Base-by-base conservation (phyloP, 192 early-diverging fungal species). In the Rhizophlyctis rosea region DNA sequence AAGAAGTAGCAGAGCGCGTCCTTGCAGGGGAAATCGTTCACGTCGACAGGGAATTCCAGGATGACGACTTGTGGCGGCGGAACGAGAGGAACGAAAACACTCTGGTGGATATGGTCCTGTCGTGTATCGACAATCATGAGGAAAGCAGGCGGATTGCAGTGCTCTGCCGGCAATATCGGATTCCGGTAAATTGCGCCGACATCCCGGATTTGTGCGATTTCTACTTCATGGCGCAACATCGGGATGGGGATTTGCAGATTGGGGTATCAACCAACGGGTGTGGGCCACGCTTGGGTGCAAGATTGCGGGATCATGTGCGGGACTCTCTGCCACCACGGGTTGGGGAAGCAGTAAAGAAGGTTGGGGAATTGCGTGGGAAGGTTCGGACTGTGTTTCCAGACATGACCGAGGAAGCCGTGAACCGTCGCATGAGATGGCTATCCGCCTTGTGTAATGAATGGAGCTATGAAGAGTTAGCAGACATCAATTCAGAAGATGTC, bases 121-220 rank as follows among this genome's bases (percentile, higher is more conserved):
- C 67, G n/a, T 16, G 47, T 21, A 21, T 48, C 13, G 61, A 88
- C 64, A 87, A 91, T 69, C 85, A 80, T 58, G 78, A 79, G 3
- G 88, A 87, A 66, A 62, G 61, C 5, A 27, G 62, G 7, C 57
- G 51, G n/a, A 92, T 94, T 51, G 88, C 85, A 34, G 36, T 70
- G 21, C 63, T 86, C 14, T 88, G 87, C 68, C 73, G 81, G 34
- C 49, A 57, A 35, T 78, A 70, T 31, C 77, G 88, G n/a, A 92
- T 93, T 30, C 93, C 92, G 2, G 91, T 95, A 27, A 95, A 97
- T 65, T 91, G 90, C 23, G 93, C 94, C 0, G 94, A 95, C 64
- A 88, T 95, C 30, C 93, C 93, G 23, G 86, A 87, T 9, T 67
- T 90, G 60, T 97, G 93, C 67, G 91, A 94, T 62, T 97, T 97